Evolutionary conservation across 805 yeast genomes (phyloP).

Genomic region (Metschnikowia amazonensis): DNA sequence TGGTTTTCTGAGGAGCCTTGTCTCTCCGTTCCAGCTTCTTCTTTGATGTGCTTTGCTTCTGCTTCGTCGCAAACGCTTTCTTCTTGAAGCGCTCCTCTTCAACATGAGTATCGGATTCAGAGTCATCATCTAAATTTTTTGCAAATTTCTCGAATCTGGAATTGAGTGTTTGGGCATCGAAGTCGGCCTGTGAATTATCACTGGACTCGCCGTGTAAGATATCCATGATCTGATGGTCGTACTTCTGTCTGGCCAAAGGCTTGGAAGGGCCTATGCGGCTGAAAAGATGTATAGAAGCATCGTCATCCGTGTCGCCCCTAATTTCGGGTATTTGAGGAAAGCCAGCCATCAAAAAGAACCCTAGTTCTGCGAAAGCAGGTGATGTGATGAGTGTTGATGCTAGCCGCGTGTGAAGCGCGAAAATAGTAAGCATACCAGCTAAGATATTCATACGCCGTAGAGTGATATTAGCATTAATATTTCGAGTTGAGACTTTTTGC

Average conservation of each 20-base stretch:
- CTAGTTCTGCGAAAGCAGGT: neutral
- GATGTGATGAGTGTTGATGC: neutral
- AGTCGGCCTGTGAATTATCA: constrained; percentile 5
- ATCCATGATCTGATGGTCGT: constrained; percentile 13
- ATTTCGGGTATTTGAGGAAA: constrained; percentile 37
- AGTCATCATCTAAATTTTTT: constrained; percentile 7
- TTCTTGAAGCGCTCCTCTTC: constrained; percentile 8
- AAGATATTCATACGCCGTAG: too few species aligned
- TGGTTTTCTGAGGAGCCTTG: neutral
- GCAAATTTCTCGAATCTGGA: constrained; percentile 18
- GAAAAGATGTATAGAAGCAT: constrained; percentile 38
- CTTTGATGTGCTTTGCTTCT: neutral
- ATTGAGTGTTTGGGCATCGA: constrained; percentile 14
- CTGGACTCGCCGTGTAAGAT: constrained; percentile 6
- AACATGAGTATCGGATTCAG: constrained; percentile 12
- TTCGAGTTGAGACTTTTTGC: too few species aligned
- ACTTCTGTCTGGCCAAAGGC: constrained; percentile 25
- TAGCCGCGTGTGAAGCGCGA: constrained; percentile 2
- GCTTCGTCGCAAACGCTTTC: neutral
- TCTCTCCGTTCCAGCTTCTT: neutral
- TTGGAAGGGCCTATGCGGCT: constrained; percentile 36
- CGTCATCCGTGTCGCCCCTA: constrained; percentile 41
- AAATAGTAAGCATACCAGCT: neutral
- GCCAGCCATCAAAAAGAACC: constrained; percentile 13
- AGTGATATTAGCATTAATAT: too few species aligned